Evolutionary conservation across 331 rosid species (phyloP), one percentile per base, ranked within the genome.

Genomic region (Phaseolus coccineus): DNA sequence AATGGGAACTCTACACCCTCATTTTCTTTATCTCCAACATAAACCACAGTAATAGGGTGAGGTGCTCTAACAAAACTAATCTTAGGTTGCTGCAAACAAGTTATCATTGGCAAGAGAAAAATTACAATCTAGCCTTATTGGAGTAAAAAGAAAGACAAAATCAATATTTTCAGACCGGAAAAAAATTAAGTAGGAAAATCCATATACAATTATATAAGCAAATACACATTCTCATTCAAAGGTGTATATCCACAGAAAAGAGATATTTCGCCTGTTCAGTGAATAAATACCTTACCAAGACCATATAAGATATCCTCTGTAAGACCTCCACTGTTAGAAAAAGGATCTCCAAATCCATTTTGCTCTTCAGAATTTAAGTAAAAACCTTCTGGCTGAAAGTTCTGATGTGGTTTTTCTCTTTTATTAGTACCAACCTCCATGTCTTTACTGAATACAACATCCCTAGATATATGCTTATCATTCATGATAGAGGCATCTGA

Each of bases 401-500:
- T 85, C 27, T 70, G 86, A 46, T 35, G 77, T 28, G 58, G 62
- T 30, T 19, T 75, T 87, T 84, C 89, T 78, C 53, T 81, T 79
- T 80, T 42, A 59, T 48, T 28, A 51, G 46, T 85, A 87, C 78
- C 80, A 70, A 69, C 87, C 64, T 80, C 80, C 73, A 83, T 50
- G 40, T 22, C 71, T 58, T 77, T 76, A 66, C 72, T 40, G 35
- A 59, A 39, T 63, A 73, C 84, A 63, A 51, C 80, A 69, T 67
- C 69, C 64, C 9, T 44, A 15, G 83, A 77, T 70, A 57, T 75
- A 64, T 75, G 25, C 53, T 76, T 82, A 65, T 65, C 81, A 70
- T 89, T 88, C 87, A 77, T 81, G 83, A 95, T 82, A 83, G 97
- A 91, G 61, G 92, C 71, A 28, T 87, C 86, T 68, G 97, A 89